phyloP scores from a whole-genome alignment of 2,329 filamentous ascomycete species.

The Fusarium phyllophilum region DNA sequence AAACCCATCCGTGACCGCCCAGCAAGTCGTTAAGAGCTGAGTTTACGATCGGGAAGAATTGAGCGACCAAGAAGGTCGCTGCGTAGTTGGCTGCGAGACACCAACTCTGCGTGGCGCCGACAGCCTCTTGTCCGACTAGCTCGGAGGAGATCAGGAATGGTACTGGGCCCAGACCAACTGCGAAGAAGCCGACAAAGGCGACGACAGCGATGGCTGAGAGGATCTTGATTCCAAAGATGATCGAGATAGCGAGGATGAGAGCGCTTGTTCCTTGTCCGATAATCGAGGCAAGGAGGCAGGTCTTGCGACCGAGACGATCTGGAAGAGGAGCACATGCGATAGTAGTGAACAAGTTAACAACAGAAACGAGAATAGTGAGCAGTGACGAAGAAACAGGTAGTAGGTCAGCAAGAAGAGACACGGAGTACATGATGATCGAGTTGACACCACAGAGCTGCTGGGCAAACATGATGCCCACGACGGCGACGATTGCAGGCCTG shows the following conservation, averaged over 20 bases:
- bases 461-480: slow-evolving; percentile 89
- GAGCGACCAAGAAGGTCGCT: slow-evolving; percentile 90
- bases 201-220: slow-evolving; percentile 85
- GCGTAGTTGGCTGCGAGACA: slow-evolving; percentile 88
- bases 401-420: slow-evolving; percentile 83
- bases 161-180: slow-evolving; percentile 89
- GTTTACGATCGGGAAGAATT: slow-evolving; percentile 93
- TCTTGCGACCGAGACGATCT: slow-evolving; percentile 88
- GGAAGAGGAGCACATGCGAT: slow-evolving; percentile 83
- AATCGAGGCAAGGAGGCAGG: slow-evolving; percentile 84
- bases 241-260: slow-evolving; percentile 81
- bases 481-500: slow-evolving; percentile 80
- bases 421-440: slow-evolving; percentile 98
- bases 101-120: slow-evolving; percentile 91
- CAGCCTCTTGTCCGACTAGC: slow-evolving; percentile 88
- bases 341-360: slow-evolving; percentile 87
- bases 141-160: slow-evolving; percentile 95
- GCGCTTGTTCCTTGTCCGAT: slow-evolving; percentile 85
- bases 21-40: slow-evolving; percentile 70
- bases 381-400: slow-evolving; percentile 84
- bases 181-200: slow-evolving; percentile 89
- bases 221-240: slow-evolving; percentile 75
- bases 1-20: slow-evolving; percentile 82
- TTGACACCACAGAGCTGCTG: slow-evolving; percentile 97
- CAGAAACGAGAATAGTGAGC: slow-evolving; percentile 87